Conservation (phyloP, 768 basidiomycete species). For the Scleroderma bovista region DNA sequence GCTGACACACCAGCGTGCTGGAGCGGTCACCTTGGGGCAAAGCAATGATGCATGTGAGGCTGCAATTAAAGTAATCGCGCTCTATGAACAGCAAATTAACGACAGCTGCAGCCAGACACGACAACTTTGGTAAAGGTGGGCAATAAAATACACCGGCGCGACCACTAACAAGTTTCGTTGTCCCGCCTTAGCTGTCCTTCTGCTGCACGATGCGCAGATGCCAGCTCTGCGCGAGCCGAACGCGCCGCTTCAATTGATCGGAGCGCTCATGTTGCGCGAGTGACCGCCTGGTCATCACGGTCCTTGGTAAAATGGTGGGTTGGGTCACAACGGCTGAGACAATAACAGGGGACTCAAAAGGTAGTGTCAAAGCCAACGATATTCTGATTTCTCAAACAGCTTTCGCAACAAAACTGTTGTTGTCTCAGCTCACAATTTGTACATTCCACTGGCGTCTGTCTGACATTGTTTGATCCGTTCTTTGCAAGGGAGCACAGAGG, state of each 20-base stretch:
- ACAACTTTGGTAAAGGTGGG: neutral
- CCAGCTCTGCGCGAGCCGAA: constrained; percentile 42
- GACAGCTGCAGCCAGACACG: too few species aligned
- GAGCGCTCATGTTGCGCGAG: constrained; percentile 45
- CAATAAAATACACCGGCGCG: neutral
- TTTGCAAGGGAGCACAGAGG: too few species aligned
- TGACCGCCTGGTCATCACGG: constrained; percentile 53
- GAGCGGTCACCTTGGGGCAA: too few species aligned
- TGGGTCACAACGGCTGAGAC: constrained; percentile 48
- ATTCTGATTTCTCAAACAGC: too few species aligned
- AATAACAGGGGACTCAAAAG: too few species aligned
- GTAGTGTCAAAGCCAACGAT: constrained; percentile 10
- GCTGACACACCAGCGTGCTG: too few species aligned
- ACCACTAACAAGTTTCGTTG: constrained; percentile 54
- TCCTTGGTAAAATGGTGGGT: constrained; percentile 53
- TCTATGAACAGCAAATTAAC: too few species aligned
- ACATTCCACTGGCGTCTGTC: constrained; percentile 56
- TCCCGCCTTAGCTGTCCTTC: constrained; percentile 51
- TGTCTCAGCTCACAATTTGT: constrained; percentile 67
- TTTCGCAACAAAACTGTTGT: constrained; percentile 68
- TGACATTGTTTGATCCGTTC: too few species aligned
- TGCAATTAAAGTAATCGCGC: too few species aligned
- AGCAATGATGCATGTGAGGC: too few species aligned
- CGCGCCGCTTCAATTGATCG: constrained; percentile 40
- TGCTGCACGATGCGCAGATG: constrained; percentile 42